A percentile compares a stretch with the other conserved stretches of the same genome.
phyloP scores from a whole-genome alignment of 805 yeast species.

The Lipomyces oligophaga region DNA sequence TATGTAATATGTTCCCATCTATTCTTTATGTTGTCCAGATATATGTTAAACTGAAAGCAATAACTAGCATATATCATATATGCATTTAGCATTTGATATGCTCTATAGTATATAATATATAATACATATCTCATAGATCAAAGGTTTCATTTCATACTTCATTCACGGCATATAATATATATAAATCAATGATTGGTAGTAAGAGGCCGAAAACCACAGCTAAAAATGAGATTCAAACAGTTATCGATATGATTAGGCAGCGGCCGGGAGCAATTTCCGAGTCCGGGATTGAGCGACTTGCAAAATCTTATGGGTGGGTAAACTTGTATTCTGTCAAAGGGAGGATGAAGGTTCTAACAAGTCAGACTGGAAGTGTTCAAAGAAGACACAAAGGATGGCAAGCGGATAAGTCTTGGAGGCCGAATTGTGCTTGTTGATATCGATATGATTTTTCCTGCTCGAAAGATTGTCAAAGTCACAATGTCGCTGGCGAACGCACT shows the following conservation, averaged over 20 bases:
- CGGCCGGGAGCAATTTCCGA: conserved; percentile 40
- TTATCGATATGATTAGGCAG: conserved; percentile 31
- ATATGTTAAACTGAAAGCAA: no score
- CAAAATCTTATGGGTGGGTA: conserved; percentile 32
- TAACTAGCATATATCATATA: no score
- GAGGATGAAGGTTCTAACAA: conserved; percentile 24
- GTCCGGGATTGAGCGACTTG: conserved; percentile 37
- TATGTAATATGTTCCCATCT: no score
- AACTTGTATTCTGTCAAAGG: not conserved
- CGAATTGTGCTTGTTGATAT: conserved; percentile 40
- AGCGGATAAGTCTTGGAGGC: conserved; percentile 40
- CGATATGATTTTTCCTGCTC: conserved; percentile 27
- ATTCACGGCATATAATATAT: no score
- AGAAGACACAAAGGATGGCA: conserved; percentile 35
- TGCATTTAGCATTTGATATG: no score
- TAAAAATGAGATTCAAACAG: conserved; percentile 17
- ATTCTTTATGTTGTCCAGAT: no score
- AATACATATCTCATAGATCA: no score
- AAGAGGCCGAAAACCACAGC: no score
- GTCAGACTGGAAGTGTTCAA: conserved; percentile 39
- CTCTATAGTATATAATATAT: no score
- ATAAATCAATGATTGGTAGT: no score
- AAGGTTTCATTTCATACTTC: no score
- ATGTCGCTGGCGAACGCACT: conserved; percentile 27
- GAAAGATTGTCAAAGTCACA: conserved; percentile 25